These are phyloP conservation scores for Leptomonas seymouri DNA, from an alignment of 208 protist genomes.

Conservation along the genomic window DNA sequence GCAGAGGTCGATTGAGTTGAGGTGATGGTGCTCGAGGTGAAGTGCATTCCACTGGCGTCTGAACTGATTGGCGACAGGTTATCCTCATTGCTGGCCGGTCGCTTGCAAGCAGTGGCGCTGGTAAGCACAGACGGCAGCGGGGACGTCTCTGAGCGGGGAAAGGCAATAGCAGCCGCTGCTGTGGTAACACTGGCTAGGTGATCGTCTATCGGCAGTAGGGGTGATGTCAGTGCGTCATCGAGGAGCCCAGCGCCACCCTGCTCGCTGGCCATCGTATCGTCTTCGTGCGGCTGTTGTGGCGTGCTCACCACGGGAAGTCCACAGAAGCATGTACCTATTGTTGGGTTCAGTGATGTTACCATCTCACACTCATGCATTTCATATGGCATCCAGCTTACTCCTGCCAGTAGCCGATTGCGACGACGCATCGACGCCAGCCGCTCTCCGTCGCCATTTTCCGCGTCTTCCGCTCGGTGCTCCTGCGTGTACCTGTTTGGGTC, in stretches of 20 bases:
- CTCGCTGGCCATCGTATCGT: too few species aligned
- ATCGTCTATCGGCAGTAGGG: neutral
- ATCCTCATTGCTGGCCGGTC: neutral
- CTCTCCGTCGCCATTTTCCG: neutral
- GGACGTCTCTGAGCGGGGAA: neutral
- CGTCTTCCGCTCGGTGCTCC: neutral
- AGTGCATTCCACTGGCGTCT: neutral
- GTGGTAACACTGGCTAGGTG: too few species aligned
- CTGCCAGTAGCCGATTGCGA: constrained; percentile 2
- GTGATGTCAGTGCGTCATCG: neutral
- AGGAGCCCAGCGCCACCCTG: neutral
- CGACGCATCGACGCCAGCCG: constrained; percentile 7
- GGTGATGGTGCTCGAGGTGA: constrained; percentile 19
- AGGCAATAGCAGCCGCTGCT: neutral
- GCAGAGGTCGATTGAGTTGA: neutral
- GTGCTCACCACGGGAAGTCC: neutral
- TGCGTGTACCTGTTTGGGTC: neutral
- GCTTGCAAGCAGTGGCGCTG: neutral
- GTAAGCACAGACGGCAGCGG: constrained; percentile 14
- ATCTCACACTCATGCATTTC: constrained; percentile 21
- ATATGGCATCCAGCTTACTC: constrained; percentile 25
- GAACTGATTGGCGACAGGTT: constrained; percentile 7
- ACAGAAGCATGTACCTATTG: constrained; percentile 17
- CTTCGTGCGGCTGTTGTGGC: neutral
- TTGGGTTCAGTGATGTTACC: neutral